phyloP scores from a whole-genome alignment of 192 early-diverging fungal species.

The Rhizoclosmatium sp. region DNA sequence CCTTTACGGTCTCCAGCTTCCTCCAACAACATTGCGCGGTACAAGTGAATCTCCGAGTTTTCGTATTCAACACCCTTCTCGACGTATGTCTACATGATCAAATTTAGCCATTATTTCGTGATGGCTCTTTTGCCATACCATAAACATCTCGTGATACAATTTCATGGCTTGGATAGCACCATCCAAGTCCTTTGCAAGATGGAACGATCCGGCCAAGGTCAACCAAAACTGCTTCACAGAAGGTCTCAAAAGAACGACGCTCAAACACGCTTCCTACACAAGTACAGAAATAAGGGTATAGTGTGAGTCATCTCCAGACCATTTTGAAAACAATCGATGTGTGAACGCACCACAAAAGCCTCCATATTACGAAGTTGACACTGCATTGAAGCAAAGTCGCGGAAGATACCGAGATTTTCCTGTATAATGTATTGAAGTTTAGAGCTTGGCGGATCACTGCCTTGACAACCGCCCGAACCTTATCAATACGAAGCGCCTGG shows the following conservation, averaged over 20 bases:
- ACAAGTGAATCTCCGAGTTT: slow-evolving; percentile 84
- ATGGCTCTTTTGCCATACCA: slow-evolving; percentile 46
- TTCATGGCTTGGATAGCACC: slow-evolving; percentile 76
- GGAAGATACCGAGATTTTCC: slow-evolving; percentile 92
- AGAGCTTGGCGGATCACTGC: neutral
- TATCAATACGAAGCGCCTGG: slow-evolving; percentile 84
- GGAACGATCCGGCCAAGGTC: slow-evolving; percentile 84
- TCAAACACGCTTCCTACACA: slow-evolving; percentile 29
- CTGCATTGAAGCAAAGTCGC: slow-evolving; percentile 87
- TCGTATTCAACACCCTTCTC: slow-evolving; percentile 62
- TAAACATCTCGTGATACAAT: slow-evolving; percentile 72
- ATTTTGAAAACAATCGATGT: neutral
- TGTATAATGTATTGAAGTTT: slow-evolving; percentile 44
- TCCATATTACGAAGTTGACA: slow-evolving; percentile 89
- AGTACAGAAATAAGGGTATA: neutral
- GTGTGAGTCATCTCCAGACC: neutral
- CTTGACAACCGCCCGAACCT: slow-evolving; percentile 48
- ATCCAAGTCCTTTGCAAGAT: slow-evolving; percentile 79
- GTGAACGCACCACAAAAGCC: slow-evolving; percentile 64
- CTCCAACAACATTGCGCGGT: slow-evolving; percentile 86
- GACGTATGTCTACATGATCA: slow-evolving; percentile 15
- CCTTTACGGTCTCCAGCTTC: slow-evolving; percentile 77
- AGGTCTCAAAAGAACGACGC: slow-evolving; percentile 74
- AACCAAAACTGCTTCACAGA: slow-evolving; percentile 81
- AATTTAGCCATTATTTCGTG: neutral